A percentile compares a stretch with the other conserved stretches of the same genome.
These are phyloP conservation scores for Pseudocercospora cruenta DNA, from an alignment of 2,329 filamentous ascomycete species.

Conservation along the genomic window DNA sequence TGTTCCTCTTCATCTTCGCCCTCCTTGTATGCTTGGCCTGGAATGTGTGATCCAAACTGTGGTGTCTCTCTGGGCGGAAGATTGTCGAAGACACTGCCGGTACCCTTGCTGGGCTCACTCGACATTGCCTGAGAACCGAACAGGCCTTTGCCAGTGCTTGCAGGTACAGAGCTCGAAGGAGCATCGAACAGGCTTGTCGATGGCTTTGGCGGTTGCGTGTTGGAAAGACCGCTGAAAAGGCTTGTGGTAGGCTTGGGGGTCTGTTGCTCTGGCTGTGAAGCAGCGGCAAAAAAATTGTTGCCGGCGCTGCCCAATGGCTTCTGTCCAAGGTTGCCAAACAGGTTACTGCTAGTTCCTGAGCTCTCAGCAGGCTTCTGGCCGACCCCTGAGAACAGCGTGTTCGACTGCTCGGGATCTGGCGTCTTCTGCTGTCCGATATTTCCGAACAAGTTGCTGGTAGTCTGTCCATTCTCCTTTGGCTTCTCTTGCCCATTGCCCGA, in stretches of 20 bases:
- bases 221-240: slow-evolving; percentile 18
- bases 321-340: slow-evolving; percentile 19
- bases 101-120: slow-evolving; percentile 13
- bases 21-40: slow-evolving; percentile 22
- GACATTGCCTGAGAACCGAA: slow-evolving; percentile 20
- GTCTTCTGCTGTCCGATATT: slow-evolving; percentile 10
- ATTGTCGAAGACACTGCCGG: slow-evolving; percentile 26
- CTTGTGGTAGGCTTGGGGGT: slow-evolving; percentile 13
- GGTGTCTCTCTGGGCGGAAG: slow-evolving; percentile 20
- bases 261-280: neutral
- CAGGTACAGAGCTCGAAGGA: slow-evolving; percentile 4
- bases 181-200: slow-evolving; percentile 11
- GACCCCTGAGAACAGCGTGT: slow-evolving; percentile 3
- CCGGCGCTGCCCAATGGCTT: slow-evolving; percentile 12
- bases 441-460: neutral
- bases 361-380: slow-evolving; percentile 12
- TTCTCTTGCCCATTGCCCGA: slow-evolving; percentile 20
- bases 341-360: slow-evolving; percentile 5
- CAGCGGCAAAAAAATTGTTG: neutral
- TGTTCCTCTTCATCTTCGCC: slow-evolving; percentile 22
- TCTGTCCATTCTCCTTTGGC: slow-evolving; percentile 13
- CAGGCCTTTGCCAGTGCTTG: slow-evolving; percentile 19
- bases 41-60: slow-evolving; percentile 26
- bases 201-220: slow-evolving; percentile 13
- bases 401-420: neutral